A percentile compares a stretch with the other conserved stretches of the same genome.
These are phyloP conservation scores for Hondaea fermentalgiana DNA, from an alignment of 108 stramenopile genomes.

Conservation along the genomic window DNA sequence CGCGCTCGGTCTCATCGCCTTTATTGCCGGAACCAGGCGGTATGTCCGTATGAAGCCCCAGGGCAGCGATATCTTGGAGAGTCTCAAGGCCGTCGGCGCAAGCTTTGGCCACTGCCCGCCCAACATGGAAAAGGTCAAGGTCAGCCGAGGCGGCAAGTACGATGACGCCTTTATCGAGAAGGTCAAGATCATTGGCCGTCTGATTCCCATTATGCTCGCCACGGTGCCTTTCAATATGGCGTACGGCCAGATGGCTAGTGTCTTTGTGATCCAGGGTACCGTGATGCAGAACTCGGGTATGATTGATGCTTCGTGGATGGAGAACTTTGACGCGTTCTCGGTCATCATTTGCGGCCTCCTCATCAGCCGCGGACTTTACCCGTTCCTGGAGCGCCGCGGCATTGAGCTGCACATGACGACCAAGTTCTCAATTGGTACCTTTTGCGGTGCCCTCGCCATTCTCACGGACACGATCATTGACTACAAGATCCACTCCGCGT, in stretches of 20 bases:
- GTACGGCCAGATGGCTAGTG: conserved; percentile 73
- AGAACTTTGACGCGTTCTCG: conserved; percentile 61
- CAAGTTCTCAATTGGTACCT: conserved; percentile 71
- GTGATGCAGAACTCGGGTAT: conserved; percentile 65
- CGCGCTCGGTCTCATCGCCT: conserved; percentile 51
- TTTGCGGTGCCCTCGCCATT: conserved; percentile 57
- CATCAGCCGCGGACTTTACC: conserved; percentile 57
- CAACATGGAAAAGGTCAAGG: conserved; percentile 7
- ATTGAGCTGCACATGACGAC: conserved; percentile 66
- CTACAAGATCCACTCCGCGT: conserved; percentile 55
- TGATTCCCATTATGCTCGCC: conserved; percentile 47
- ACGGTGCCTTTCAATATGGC: conserved; percentile 73
- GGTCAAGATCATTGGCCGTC: conserved; percentile 33
- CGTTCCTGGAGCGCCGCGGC: conserved; percentile 47
- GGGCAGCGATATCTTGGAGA: conserved; percentile 6
- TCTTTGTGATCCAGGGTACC: conserved; percentile 67
- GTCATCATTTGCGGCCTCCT: conserved; percentile 64
- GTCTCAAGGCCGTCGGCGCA: conserved; percentile 1
- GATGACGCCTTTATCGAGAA: neutral
- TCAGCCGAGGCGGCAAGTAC: neutral
- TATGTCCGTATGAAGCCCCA: conserved; percentile 53
- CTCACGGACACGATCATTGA: conserved; percentile 62
- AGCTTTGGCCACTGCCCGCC: conserved; percentile 6
- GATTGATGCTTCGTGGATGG: conserved; percentile 68
- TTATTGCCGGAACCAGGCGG: conserved; percentile 52